Percentiles rank a stretch among this genome's conserved stretches.
These are phyloP conservation scores for Malassezia furfur DNA, from an alignment of 1,284 basidiomycete genomes.

Conservation along the genomic window DNA sequence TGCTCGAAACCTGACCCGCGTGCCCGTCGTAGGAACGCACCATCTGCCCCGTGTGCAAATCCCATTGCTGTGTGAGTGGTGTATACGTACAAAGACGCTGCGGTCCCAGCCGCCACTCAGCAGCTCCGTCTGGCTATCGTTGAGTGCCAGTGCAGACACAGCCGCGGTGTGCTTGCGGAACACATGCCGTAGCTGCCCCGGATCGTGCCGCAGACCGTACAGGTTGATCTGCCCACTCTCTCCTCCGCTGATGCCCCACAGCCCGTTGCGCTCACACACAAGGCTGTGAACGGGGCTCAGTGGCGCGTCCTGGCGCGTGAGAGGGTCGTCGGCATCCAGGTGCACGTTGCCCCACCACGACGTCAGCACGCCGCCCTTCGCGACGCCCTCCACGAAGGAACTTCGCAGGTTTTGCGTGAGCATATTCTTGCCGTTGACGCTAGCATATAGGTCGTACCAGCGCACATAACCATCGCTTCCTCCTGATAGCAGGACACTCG, in stretches of 20 bases:
- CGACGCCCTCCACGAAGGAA: conserved; percentile 82
- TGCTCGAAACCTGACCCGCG: conserved; percentile 72
- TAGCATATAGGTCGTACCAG: conserved; percentile 80
- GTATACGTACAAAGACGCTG: conserved; percentile 64
- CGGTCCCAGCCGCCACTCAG: conserved; percentile 94
- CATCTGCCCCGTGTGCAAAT: conserved; percentile 78
- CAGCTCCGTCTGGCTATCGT: conserved; percentile 70
- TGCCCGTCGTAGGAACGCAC: conserved; percentile 71
- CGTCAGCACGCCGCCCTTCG: conserved; percentile 74
- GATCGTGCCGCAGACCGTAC: conserved; percentile 82
- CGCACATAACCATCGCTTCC: conserved; percentile 88
- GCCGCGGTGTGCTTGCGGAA: conserved; percentile 63
- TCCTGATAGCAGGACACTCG: conserved; percentile 78
- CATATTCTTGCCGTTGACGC: conserved; percentile 75
- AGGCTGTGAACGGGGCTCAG: conserved; percentile 41
- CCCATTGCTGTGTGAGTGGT: conserved; percentile 73
- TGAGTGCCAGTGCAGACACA: conserved; percentile 73
- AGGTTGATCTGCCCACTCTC: conserved; percentile 56
- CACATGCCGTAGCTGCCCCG: conserved; percentile 67
- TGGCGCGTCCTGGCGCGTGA: conserved; percentile 17
- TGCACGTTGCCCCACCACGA: conserved; percentile 68
- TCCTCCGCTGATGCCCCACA: conserved; percentile 40
- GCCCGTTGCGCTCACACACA: conserved; percentile 35
- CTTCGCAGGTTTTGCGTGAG: conserved; percentile 80
- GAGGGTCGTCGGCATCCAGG: conserved; percentile 16